Evolutionary conservation across 176 grass and related monocot species (phyloP).

Genomic region (Metroxylon sagu): DNA sequence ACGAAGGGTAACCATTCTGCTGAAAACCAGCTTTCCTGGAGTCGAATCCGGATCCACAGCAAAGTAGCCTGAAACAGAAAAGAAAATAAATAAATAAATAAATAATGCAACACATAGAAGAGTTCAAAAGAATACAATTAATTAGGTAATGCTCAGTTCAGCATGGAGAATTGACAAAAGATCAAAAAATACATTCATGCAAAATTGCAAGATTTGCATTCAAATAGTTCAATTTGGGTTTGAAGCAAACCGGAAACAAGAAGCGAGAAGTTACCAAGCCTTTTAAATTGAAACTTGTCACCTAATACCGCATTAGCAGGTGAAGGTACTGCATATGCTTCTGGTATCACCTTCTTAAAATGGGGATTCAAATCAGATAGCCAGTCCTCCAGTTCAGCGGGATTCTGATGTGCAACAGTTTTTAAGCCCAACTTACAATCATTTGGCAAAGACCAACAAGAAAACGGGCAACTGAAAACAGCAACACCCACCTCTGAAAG

Average conservation of each 20-base stretch:
- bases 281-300: slow-evolving; percentile 94
- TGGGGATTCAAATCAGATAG: slow-evolving; percentile 65
- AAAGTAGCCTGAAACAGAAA: slow-evolving; percentile 54
- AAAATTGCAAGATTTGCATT: no score
- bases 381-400: slow-evolving; percentile 79
- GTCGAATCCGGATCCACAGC: slow-evolving; percentile 65
- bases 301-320: slow-evolving; percentile 43
- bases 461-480: background rate
- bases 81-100: no score
- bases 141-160: no score
- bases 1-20: slow-evolving; percentile 73
- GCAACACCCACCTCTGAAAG: slow-evolving; percentile 52
- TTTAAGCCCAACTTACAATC: background rate
- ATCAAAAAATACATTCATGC: no score
- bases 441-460: slow-evolving; percentile 2
- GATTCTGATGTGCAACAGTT: slow-evolving; percentile 53
- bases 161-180: no score
- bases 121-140: no score
- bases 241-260: background rate
- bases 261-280: slow-evolving; percentile 54
- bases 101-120: background rate
- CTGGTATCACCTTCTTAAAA: slow-evolving; percentile 84
- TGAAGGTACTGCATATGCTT: slow-evolving; percentile 54
- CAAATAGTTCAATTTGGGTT: no score
- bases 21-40: slow-evolving; percentile 59